Base-by-base conservation (phyloP, 2,329 filamentous ascomycete genomes). In the Aspergillus sp. region DNA sequence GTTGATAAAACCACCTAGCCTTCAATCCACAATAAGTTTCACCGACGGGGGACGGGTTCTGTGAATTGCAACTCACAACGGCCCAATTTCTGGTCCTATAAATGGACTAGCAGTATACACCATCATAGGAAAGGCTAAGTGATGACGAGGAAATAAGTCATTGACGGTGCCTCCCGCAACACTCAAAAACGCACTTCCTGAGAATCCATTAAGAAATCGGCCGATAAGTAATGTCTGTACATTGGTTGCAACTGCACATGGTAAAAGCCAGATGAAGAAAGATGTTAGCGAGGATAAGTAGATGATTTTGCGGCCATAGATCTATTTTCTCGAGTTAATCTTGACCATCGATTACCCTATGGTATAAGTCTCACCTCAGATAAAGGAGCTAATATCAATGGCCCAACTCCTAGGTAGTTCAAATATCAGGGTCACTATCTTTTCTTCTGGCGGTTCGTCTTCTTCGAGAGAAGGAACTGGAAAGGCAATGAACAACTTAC, bases 81-180 rank as follows among this genome's bases (percentile, higher is more conserved):
- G 85, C 0, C 85, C 85, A 9, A 87, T 57, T 60, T 85, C 83
- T 7, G 85, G 85, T 2, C 85, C 79, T 58, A 85, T 70, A 83
- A 68, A 92, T 82, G 64, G 76, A 86, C 77, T 74, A 82, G 87
- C 80, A 4, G 89, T 87, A 72, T 90, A 96, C n/a, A 96, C 80
- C 78, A 92, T 89, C 93, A 97, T 96, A 3, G 93, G 92, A 7
- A 85, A 84, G 67, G 89, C 88, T 59, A 96, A 85, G 66, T 91
- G 84, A 60, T 89, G 80, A 52, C 84, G 83, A 11, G 81, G 79
- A 72, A 94, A 95, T 66, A 94, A 78, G 71, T 96, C 92, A 38
- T 91, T 90, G 15, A 96, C 91, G 0, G 91, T 96, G 17, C 92
- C 92, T 47, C 92, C 93, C 0, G 91, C 90, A 2, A 97, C 92